Base-by-base conservation (phyloP, 202 grass and related monocot species). In the Panicum hallii region DNA sequence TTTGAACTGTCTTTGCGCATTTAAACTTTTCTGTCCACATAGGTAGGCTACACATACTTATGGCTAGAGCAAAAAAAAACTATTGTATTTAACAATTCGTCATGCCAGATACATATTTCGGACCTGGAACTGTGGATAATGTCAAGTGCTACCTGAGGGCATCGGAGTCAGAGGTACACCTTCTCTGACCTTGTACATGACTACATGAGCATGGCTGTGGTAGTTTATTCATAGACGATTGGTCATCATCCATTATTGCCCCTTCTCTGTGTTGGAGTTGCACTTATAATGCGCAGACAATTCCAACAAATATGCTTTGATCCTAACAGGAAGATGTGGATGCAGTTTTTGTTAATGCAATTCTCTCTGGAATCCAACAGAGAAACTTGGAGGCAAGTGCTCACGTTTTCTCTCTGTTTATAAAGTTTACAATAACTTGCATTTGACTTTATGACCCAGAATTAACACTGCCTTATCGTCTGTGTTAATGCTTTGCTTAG, bases 41-140 rank as follows among this genome's bases (percentile, higher is more conserved):
- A 72, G 57, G 7, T 72, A n/a, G 68, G 12, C 11, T 73, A 28
- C 42, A 61, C 38, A 44, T 70, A 23, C 9, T 49, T 67, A 53
- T 20, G 30, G n/a, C 81, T 84, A 61, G 68, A 34, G 67, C 26
- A 42, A 50, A 7, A 41, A 50, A 55, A 52, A 13, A 67, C 26
- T 79, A 74, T 44, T 19, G 49, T 43, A 83, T 56, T 11, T 80
- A 19, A 84, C 20, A 80, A 38, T 52, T 85, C 9, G 68, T 89
- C 74, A 67, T 86, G 57, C 17, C 88, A 99, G 96, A 90, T 88
- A 89, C 86, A 41, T 94, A 89, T 75, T 98, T 98, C 72, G 93
- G 96, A 77, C 88, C 83, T 79, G 96, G 96, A 77, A 98, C 96
- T 84, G 96, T 98, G 75, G 96, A 94, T 43, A 98, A 98, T 89